Percentiles rank a stretch among this genome's conserved stretches.
Conservation (phyloP, 2,329 filamentous ascomycete species). For the Fusarium sp. region DNA sequence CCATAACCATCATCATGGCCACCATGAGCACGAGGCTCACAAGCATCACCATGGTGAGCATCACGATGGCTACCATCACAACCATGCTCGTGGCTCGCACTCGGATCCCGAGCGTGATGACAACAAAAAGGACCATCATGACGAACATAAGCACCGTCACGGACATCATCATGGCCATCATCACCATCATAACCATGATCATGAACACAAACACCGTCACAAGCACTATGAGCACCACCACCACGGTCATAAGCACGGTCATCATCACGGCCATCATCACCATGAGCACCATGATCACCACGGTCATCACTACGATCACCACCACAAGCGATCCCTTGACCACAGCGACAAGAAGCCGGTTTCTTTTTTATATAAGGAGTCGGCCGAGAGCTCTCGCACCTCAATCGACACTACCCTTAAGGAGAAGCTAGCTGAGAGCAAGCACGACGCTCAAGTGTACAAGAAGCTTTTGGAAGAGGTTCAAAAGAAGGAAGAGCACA, state of each 20-base stretch:
- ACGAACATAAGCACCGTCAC: background rate
- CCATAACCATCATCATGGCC: background rate
- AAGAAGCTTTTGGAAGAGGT: background rate
- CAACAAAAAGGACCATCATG: background rate
- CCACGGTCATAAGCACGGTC: background rate
- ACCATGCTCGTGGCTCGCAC: background rate
- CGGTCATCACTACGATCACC: background rate
- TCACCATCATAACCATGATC: background rate
- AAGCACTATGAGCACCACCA: background rate
- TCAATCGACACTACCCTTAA: background rate
- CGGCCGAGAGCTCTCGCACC: background rate
- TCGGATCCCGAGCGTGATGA: background rate
- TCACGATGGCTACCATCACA: background rate
- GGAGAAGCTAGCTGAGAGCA: background rate
- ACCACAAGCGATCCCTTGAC: background rate
- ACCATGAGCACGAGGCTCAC: background rate
- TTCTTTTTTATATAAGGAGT: background rate
- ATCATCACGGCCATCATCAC: background rate
- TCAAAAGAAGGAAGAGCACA: conserved; percentile 1
- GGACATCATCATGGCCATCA: background rate
- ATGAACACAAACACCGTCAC: background rate
- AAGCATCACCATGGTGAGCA: background rate
- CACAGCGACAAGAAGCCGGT: background rate
- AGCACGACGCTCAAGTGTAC: background rate
- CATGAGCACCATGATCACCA: background rate